Evolutionary conservation across 306 rosid genomes (phyloP).

Genomic region (Vicia villosa): DNA sequence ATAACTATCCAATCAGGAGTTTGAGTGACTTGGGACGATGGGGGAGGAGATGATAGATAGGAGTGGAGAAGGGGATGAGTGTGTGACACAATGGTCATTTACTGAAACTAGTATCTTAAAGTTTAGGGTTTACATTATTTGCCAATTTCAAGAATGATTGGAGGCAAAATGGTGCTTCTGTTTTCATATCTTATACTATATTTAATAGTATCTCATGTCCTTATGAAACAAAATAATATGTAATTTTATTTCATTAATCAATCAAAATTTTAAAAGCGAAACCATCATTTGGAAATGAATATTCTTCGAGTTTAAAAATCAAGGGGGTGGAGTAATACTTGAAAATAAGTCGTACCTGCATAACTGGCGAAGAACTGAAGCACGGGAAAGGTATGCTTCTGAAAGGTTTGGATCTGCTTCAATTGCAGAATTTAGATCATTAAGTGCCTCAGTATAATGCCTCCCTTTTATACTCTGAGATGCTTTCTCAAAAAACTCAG

Average conservation of each 20-base stretch:
- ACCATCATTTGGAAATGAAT: conserved; percentile 8
- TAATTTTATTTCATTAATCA: background rate
- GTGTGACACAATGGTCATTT: conserved; percentile 22
- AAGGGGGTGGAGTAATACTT: background rate
- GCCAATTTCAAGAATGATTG: conserved; percentile 12
- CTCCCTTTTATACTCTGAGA: conserved; percentile 79
- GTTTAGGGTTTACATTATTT: conserved; percentile 17
- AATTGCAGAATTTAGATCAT: conserved; percentile 94
- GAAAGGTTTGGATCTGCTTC: conserved; percentile 91
- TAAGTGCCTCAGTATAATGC: conserved; percentile 84
- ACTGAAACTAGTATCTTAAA: conserved; percentile 31
- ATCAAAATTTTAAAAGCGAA: conserved; percentile 26
- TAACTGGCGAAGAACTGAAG: conserved; percentile 81
- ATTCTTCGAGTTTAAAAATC: background rate
- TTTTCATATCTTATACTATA: conserved; percentile 22
- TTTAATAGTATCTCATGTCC: conserved; percentile 10
- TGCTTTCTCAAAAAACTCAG: conserved; percentile 81
- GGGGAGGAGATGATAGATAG: conserved; percentile 31
- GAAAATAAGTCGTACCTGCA: conserved; percentile 73
- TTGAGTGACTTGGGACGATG: conserved; percentile 46
- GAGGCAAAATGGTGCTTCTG: background rate
- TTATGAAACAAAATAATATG: conserved; percentile 18
- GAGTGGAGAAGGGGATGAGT: background rate
- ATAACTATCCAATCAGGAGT: conserved; percentile 80
- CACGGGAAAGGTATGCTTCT: conserved; percentile 83